These are phyloP conservation scores for Colletotrichum viniferum DNA, from an alignment of 2,329 filamentous ascomycete genomes.

Conservation along the genomic window DNA sequence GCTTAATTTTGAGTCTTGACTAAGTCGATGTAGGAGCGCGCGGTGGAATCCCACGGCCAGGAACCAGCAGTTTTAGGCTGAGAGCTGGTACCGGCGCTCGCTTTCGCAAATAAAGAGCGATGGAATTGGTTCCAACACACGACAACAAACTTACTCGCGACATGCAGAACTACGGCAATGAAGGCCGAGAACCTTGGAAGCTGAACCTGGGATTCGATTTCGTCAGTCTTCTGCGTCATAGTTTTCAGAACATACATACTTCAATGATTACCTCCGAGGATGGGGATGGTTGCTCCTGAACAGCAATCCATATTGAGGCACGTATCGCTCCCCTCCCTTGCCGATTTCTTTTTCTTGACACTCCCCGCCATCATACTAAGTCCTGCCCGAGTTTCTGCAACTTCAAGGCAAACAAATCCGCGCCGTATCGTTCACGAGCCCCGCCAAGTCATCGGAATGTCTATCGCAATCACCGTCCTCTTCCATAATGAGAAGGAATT, in stretches of 20 bases:
- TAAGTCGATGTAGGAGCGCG: not conserved
- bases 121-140: not conserved
- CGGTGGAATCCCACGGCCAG: not conserved
- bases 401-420: not conserved
- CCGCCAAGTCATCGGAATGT: not conserved
- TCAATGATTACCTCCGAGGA: not conserved
- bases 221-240: not conserved
- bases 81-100: not conserved
- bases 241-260: not conserved
- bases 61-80: not conserved
- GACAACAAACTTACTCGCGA: not conserved
- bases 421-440: not conserved
- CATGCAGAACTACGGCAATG: not conserved
- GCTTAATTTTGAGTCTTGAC: not conserved
- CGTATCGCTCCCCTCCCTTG: not conserved
- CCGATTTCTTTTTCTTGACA: not conserved
- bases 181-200: not conserved
- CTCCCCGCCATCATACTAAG: not conserved
- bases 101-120: not conserved
- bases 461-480: not conserved
- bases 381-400: not conserved
- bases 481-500: conserved; percentile 23
- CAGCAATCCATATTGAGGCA: not conserved
- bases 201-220: not conserved
- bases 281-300: rapidly evolving